Conservation (phyloP, 768 basidiomycete species). For the Rhodosporidiobolus sp. region DNA sequence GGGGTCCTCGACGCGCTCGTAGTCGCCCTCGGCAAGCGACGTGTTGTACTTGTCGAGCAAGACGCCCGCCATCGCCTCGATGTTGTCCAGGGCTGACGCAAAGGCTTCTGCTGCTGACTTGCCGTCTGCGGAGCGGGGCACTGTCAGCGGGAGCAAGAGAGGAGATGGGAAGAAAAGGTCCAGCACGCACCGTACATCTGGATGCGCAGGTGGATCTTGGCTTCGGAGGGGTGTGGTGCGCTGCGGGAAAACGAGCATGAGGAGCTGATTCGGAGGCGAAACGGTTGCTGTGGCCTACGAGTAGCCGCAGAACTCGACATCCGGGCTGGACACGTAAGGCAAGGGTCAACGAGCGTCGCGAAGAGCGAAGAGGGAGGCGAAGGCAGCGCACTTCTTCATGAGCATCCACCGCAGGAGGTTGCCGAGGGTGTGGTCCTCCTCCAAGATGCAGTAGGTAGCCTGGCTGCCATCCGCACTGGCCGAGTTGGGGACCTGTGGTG, state of each 20-base stretch:
- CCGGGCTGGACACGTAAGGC: slow-evolving; percentile 61
- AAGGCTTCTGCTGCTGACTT: slow-evolving; percentile 61
- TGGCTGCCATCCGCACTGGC: slow-evolving; percentile 76
- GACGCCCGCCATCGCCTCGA: slow-evolving; percentile 35
- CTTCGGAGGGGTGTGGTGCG: slow-evolving; percentile 94
- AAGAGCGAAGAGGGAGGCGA: slow-evolving; percentile 9
- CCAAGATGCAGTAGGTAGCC: slow-evolving; percentile 84
- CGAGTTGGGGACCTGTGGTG: slow-evolving; percentile 67
- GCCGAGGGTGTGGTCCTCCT: slow-evolving; percentile 94
- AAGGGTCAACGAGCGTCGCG: slow-evolving; percentile 10
- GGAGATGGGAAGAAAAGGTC: slow-evolving; percentile 8
- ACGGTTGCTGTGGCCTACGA: slow-evolving; percentile 56
- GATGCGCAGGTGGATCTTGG: slow-evolving; percentile 91
- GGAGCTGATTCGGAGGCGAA: neutral
- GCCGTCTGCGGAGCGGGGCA: slow-evolving; percentile 58
- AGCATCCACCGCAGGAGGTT: slow-evolving; percentile 95
- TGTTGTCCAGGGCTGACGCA: slow-evolving; percentile 39
- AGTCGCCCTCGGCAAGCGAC: slow-evolving; percentile 37
- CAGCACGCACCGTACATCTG: slow-evolving; percentile 93
- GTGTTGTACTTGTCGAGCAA: slow-evolving; percentile 39
- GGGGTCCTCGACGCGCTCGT: slow-evolving; percentile 33
- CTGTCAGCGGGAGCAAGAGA: neutral
- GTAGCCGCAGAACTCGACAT: slow-evolving; percentile 98
- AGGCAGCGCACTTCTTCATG: slow-evolving; percentile 84
- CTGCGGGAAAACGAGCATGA: slow-evolving; percentile 48